Percentiles rank a stretch among this genome's conserved stretches.
These are phyloP conservation scores for Aspergillus sp. DNA, from an alignment of 2,329 filamentous ascomycete genomes.

Conservation along the genomic window DNA sequence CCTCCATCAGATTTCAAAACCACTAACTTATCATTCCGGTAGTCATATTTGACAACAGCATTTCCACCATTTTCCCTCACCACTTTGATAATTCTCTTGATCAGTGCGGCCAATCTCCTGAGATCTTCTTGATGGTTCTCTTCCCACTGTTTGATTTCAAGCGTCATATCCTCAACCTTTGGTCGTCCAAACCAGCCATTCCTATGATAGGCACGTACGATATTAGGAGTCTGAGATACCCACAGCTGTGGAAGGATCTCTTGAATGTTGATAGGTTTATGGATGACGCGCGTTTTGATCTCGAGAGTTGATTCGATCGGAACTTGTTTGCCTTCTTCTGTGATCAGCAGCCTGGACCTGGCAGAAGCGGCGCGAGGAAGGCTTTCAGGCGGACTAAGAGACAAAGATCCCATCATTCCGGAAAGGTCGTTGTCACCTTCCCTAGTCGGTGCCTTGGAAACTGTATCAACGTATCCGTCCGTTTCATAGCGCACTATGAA, in stretches of 20 bases:
- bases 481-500: slow-evolving; percentile 39
- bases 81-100: too few relatives aligned
- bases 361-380: neutral
- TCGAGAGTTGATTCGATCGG: slow-evolving; percentile 35
- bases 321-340: slow-evolving; percentile 23
- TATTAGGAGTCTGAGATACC: slow-evolving; percentile 41
- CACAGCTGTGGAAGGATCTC: slow-evolving; percentile 39
- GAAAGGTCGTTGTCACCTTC: slow-evolving; percentile 10
- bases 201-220: slow-evolving; percentile 40
- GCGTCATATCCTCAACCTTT: slow-evolving; percentile 30
- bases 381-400: neutral
- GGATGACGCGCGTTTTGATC: slow-evolving; percentile 38
- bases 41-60: too few relatives aligned
- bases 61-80: too few relatives aligned
- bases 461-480: slow-evolving; percentile 28
- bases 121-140: slow-evolving; percentile 22
- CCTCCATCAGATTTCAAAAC: too few relatives aligned
- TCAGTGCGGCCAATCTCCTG: slow-evolving; percentile 4
- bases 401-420: slow-evolving; percentile 5
- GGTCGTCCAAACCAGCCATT: slow-evolving; percentile 28
- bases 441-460: slow-evolving; percentile 11
- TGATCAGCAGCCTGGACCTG: slow-evolving; percentile 23
- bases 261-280: slow-evolving; percentile 25
- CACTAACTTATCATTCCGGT: too few relatives aligned
- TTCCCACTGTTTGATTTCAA: slow-evolving; percentile 31